Percentiles rank a stretch among this genome's conserved stretches.
Conservation (phyloP, 441 rosid genomes). For the Adansonia rubrostipa region DNA sequence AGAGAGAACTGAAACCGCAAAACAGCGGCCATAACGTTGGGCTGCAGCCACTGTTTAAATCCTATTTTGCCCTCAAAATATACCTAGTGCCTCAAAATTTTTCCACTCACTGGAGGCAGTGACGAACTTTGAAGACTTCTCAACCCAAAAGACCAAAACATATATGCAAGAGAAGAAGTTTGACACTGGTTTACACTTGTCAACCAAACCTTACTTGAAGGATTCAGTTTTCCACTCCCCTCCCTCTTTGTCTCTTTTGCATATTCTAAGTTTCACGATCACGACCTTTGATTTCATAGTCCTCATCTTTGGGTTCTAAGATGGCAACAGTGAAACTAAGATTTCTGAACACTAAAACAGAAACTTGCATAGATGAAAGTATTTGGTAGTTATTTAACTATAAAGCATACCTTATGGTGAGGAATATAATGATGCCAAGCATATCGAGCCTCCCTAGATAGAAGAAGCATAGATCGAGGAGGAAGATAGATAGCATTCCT, state of each 20-base stretch:
- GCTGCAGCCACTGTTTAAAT: neutral
- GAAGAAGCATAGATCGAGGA: conserved; percentile 86
- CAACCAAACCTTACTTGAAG: neutral
- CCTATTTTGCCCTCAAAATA: neutral
- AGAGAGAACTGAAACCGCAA: neutral
- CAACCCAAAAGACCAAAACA: neutral
- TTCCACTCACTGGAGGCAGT: neutral
- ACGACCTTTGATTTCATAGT: neutral
- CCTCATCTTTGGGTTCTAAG: neutral
- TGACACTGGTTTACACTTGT: neutral
- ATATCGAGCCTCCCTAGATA: conserved; percentile 92
- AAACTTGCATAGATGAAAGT: neutral
- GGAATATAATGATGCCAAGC: conserved; percentile 98
- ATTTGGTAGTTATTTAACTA: neutral
- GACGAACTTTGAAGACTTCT: neutral
- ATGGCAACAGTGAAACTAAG: conserved; percentile 4
- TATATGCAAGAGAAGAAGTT: neutral
- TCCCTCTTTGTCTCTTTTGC: conserved; percentile 15
- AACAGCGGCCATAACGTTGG: neutral
- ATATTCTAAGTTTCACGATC: neutral
- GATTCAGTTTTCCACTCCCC: neutral
- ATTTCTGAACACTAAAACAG: neutral
- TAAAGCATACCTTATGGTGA: conserved; percentile 78
- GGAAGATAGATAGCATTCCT: conserved; percentile 82
- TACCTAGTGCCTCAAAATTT: neutral